Conservation (phyloP, 1,284 basidiomycete species). For the Gomphus sp. region DNA sequence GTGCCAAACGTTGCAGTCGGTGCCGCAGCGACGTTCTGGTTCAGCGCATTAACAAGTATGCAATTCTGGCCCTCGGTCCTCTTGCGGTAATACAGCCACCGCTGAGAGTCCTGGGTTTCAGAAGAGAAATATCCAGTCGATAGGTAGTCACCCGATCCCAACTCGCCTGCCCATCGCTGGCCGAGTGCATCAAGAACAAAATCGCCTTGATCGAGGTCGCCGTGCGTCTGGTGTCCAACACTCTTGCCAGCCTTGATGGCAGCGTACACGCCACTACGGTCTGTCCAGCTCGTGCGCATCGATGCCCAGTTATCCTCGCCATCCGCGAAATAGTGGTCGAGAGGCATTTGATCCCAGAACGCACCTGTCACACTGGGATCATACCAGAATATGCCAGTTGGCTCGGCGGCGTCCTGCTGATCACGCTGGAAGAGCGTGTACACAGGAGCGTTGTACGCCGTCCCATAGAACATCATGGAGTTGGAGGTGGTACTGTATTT, state of each 20-base stretch:
- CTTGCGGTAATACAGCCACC: slow-evolving; percentile 95
- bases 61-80: slow-evolving; percentile 97
- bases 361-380: slow-evolving; percentile 75
- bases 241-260: slow-evolving; percentile 82
- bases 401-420: slow-evolving; percentile 81
- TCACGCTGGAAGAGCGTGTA: slow-evolving; percentile 92
- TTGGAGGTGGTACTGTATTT: slow-evolving; percentile 85
- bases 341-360: slow-evolving; percentile 81
- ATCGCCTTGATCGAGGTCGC: slow-evolving; percentile 88
- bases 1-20: slow-evolving; percentile 53
- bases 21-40: slow-evolving; percentile 73
- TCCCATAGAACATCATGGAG: slow-evolving; percentile 62
- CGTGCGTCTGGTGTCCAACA: slow-evolving; percentile 82
- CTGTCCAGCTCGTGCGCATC: slow-evolving; percentile 91
- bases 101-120: slow-evolving; percentile 54
- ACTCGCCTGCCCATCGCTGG: slow-evolving; percentile 92
- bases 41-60: slow-evolving; percentile 66
- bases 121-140: slow-evolving; percentile 63
- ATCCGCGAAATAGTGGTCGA: slow-evolving; percentile 80
- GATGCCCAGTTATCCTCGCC: slow-evolving; percentile 75
- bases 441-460: slow-evolving; percentile 56
- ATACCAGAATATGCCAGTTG: slow-evolving; percentile 98
- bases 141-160: slow-evolving; percentile 83
- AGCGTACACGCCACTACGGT: slow-evolving; percentile 74
- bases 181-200: slow-evolving; percentile 95